These are phyloP conservation scores for Jimgerdemannia flammicorona DNA, from an alignment of 192 early-diverging fungal species.

Conservation along the genomic window DNA sequence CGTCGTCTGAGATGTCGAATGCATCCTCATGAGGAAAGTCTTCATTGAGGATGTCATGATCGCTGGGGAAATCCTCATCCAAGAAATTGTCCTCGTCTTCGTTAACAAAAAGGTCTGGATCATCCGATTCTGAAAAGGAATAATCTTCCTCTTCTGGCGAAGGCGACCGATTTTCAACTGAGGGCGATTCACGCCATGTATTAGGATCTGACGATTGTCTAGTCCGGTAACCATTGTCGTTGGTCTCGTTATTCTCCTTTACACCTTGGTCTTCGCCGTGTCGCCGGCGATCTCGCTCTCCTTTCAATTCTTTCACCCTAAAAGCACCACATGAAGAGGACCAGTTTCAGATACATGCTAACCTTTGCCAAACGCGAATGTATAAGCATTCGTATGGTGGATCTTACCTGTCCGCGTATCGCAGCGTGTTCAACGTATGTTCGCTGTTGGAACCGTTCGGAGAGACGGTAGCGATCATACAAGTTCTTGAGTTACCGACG, in stretches of 20 bases:
- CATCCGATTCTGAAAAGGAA: conserved; percentile 26
- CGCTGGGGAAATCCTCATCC: conserved; percentile 32
- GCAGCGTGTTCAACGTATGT: conserved; percentile 94
- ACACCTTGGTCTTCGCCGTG: conserved; percentile 9
- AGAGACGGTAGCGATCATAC: conserved; percentile 98
- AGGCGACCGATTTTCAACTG: conserved; percentile 4
- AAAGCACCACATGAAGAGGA: background rate
- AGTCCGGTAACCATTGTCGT: background rate
- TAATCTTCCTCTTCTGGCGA: conserved; percentile 7
- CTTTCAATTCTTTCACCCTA: conserved; percentile 42
- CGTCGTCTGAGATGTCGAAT: conserved; percentile 7
- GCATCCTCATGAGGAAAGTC: conserved; percentile 32
- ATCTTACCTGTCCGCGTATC: conserved; percentile 87
- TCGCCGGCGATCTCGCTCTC: conserved; percentile 30
- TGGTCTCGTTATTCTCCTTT: background rate
- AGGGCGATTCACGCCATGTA: conserved; percentile 8
- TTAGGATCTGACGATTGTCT: background rate
- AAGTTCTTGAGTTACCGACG: conserved; percentile 95
- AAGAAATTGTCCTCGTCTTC: conserved; percentile 2
- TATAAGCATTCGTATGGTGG: no score
- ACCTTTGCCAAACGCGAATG: background rate
- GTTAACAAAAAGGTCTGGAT: background rate
- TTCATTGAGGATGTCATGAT: conserved; percentile 33
- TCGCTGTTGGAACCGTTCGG: conserved; percentile 95
- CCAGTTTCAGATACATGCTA: background rate